Evolutionary conservation across 2,329 filamentous ascomycete genomes (phyloP).

Genomic region (Fusarium cicatricum): DNA sequence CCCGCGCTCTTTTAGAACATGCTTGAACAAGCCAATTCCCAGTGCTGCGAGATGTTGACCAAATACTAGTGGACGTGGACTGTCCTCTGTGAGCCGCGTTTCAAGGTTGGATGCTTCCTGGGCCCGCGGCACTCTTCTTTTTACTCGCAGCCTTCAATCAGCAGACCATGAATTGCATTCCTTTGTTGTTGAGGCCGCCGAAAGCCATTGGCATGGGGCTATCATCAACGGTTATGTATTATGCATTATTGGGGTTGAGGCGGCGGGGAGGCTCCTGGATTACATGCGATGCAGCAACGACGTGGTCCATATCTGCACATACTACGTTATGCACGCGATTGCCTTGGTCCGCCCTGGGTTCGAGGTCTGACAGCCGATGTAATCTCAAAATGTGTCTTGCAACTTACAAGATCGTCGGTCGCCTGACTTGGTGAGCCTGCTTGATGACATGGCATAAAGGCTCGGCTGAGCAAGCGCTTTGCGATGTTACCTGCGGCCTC

Average conservation of each 20-base stretch:
- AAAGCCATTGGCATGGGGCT: constrained; percentile 1
- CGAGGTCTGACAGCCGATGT: constrained; percentile 6
- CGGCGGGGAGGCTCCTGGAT: constrained; percentile 13
- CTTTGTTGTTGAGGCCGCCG: background rate
- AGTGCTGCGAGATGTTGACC: background rate
- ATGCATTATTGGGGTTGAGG: background rate
- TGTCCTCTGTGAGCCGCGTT: too few relatives aligned
- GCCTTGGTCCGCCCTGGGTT: constrained; percentile 1
- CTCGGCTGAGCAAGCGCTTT: background rate
- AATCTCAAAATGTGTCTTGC: background rate
- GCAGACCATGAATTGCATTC: constrained; percentile 9
- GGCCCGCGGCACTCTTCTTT: background rate
- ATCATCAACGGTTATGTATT: background rate
- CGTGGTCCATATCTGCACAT: constrained; percentile 9
- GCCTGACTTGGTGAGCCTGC: constrained; percentile 20
- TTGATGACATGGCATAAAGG: constrained; percentile 11
- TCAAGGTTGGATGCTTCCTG: too few relatives aligned
- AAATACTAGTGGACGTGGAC: too few relatives aligned
- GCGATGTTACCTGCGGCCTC: background rate
- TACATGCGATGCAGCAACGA: constrained; percentile 11
- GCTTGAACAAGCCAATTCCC: background rate
- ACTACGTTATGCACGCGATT: background rate
- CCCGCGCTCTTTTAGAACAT: background rate
- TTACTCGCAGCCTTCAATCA: constrained; percentile 1
- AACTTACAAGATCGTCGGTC: constrained; percentile 19